Evolutionary conservation across 208 protist species (phyloP).

Genomic region (Tritrichomonas musculus): DNA sequence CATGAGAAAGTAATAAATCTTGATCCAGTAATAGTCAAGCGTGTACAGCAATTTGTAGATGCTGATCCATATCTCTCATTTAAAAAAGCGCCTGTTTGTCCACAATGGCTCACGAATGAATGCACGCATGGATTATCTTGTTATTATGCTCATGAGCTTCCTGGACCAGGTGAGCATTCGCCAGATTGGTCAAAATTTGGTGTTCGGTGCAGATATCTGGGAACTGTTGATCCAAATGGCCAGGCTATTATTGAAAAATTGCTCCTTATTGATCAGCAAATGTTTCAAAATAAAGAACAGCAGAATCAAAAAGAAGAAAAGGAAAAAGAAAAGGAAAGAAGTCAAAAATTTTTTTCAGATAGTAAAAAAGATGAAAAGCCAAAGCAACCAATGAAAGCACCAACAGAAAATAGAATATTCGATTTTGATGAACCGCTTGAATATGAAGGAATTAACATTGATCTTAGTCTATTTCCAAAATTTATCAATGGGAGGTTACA

Average conservation of each 20-base stretch:
- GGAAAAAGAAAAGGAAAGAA: background rate
- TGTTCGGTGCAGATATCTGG: background rate
- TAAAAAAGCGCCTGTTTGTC: slow-evolving; percentile 4
- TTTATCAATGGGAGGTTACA: background rate
- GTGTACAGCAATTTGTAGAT: background rate
- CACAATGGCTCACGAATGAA: background rate
- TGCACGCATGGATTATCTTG: background rate
- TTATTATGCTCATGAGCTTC: background rate
- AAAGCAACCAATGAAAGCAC: background rate
- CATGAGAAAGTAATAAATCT: background rate
- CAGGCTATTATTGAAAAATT: background rate
- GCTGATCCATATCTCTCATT: background rate
- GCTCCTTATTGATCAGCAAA: background rate
- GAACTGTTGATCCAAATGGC: slow-evolving; percentile 11
- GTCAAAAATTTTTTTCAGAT: background rate
- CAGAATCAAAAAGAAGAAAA: background rate
- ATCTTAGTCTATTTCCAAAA: background rate
- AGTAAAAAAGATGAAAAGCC: too few relatives aligned
- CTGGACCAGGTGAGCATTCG: background rate
- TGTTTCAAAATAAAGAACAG: background rate
- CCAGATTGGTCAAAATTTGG: background rate
- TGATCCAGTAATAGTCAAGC: background rate
- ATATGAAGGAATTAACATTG: background rate
- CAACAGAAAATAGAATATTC: background rate
- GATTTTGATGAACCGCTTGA: background rate